Evolutionary conservation across 495 filamentous ascomycete genomes (phyloP), one percentile per base, ranked within the genome.

Genomic region (Lasiosphaeria miniovina): DNA sequence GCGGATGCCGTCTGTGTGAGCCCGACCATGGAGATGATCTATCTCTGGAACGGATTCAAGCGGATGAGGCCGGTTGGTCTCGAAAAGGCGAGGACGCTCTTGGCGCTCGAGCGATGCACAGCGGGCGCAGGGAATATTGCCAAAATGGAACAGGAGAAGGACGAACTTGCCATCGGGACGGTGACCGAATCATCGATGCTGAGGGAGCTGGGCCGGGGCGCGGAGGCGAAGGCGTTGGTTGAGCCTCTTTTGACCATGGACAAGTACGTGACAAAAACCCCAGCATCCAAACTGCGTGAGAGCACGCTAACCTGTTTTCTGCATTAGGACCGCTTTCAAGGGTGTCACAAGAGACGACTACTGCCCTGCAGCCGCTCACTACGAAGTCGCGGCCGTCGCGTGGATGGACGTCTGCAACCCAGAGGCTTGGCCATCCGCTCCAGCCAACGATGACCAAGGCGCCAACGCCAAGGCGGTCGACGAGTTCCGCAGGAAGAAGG

Each of bases 21-120:
- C 62, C 95, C 94, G 0, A 71, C 90, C 3, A 86, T 91, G 66
- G 94, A 98, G 75, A 96, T 98, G 91, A 86, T 89, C n/a, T 96
- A 93, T 71, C 85, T 98, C 66, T 98, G 94, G 94, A 91, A 84
- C 60, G 88, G 88, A 2, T 77, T 77, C 46, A 95, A 89, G 73
- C 85, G 91, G 45, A 94, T 96, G 90, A 77, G 79, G 24, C 61
- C 72, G 6, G 71, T 73, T 3, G 82, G 90, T 60, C 75, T 96
- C 14, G 80, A 90, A 49, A 75, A 78, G 34, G 90, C 87, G 3
- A 65, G 92, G 15, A 68, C 68, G 6, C 77, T 78, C 10, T 71
- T 97, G 6, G 76, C 82, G 4, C 96, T 90, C 90, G 75, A 75
- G 6, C 61, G 78, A 36, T 74, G 78, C 46, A 78, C 75, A 0